Evolutionary conservation across 2,329 filamentous ascomycete genomes (phyloP).

Genomic region (Aspergillus bombycis): DNA sequence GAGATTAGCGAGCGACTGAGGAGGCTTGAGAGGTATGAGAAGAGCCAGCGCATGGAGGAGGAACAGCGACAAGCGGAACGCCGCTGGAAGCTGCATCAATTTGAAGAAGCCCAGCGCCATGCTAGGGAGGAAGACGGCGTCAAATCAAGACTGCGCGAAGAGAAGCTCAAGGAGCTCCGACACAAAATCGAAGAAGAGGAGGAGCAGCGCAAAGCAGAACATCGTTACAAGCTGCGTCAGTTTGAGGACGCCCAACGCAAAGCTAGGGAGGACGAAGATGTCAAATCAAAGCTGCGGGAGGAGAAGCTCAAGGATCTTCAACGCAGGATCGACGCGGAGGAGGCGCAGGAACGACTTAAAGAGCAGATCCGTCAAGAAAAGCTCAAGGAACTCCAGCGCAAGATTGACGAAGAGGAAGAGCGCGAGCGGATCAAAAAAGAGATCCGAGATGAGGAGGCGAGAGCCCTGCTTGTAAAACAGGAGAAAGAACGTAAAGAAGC

Average conservation of each 20-base stretch:
- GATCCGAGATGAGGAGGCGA: slow-evolving; percentile 48
- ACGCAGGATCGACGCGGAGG: slow-evolving; percentile 44
- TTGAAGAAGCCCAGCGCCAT: slow-evolving; percentile 28
- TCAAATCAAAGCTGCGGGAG: slow-evolving; percentile 33
- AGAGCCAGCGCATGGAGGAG: slow-evolving; percentile 44
- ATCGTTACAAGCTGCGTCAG: slow-evolving; percentile 17
- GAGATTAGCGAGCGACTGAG: slow-evolving; percentile 44
- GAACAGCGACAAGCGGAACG: slow-evolving; percentile 23
- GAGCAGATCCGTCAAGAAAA: slow-evolving; percentile 35
- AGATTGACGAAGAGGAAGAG: slow-evolving; percentile 49
- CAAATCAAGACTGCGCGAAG: slow-evolving; percentile 31
- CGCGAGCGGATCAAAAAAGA: slow-evolving; percentile 45
- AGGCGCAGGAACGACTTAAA: slow-evolving; percentile 48
- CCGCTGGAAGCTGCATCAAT: slow-evolving; percentile 18
- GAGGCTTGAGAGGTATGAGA: slow-evolving; percentile 40
- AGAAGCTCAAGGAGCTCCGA: slow-evolving; percentile 36
- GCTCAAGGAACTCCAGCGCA: slow-evolving; percentile 36
- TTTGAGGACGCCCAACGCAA: slow-evolving; percentile 29
- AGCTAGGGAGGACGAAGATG: slow-evolving; percentile 35
- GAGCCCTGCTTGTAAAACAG: slow-evolving; percentile 41
- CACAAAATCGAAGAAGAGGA: slow-evolving; percentile 46
- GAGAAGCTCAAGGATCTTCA: slow-evolving; percentile 36
- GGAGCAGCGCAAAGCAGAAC: slow-evolving; percentile 35
- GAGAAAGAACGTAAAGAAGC: slow-evolving; percentile 35
- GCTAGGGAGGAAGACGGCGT: slow-evolving; percentile 37